Conservation (phyloP, 257 asterid genomes). For the Ballota nigra region DNA sequence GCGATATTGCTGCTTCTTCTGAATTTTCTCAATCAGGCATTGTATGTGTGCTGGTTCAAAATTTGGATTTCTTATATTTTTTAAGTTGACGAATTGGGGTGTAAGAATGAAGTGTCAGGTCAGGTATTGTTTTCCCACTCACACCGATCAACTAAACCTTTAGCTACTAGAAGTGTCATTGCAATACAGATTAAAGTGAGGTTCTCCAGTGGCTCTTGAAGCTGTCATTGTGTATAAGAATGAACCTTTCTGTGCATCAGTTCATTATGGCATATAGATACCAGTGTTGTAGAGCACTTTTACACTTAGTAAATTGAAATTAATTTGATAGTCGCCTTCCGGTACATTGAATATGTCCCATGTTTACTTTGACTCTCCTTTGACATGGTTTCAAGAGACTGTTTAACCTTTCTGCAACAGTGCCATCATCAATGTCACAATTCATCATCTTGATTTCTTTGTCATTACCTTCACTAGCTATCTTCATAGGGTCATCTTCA, state of each 20-base stretch:
- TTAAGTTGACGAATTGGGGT: background rate
- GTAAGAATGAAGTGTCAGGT: background rate
- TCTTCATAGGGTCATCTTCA: background rate
- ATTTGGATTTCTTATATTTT: background rate
- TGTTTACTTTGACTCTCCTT: background rate
- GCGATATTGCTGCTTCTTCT: background rate
- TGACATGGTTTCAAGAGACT: background rate
- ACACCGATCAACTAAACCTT: background rate
- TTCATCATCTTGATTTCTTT: background rate
- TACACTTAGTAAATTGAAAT: background rate
- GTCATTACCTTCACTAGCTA: background rate
- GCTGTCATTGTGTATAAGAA: background rate
- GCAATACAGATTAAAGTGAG: background rate
- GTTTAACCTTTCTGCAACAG: background rate
- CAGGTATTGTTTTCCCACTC: background rate
- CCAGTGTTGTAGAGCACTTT: background rate
- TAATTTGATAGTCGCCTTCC: background rate
- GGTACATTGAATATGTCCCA: background rate
- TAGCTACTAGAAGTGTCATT: background rate
- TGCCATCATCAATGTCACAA: background rate
- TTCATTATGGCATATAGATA: background rate
- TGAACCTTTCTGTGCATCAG: background rate
- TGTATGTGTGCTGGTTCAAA: background rate
- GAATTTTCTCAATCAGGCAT: background rate
- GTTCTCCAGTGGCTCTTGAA: background rate